A percentile compares a stretch with the other conserved stretches of the same genome.
Evolutionary conservation across 768 basidiomycete species (phyloP).

Genomic region (Leccinellum rugosiceps): DNA sequence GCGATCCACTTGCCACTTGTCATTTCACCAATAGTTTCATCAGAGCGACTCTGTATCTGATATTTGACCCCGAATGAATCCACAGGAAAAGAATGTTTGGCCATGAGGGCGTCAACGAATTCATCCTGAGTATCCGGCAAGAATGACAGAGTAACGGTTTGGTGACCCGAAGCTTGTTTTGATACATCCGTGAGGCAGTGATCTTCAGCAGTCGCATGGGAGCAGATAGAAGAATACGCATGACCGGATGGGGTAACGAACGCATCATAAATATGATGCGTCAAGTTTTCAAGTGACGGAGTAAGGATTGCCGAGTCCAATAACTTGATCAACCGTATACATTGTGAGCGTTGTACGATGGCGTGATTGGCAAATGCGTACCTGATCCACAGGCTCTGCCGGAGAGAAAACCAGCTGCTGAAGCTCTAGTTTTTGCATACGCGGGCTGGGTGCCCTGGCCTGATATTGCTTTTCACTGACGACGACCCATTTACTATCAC

Average conservation of each 20-base stretch:
- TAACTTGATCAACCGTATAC: constrained; percentile 24
- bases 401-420: constrained; percentile 71
- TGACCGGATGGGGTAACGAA: constrained; percentile 42
- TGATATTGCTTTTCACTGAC: constrained; percentile 55
- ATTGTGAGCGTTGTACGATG: constrained; percentile 3
- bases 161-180: constrained; percentile 33
- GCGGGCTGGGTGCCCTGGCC: constrained; percentile 29
- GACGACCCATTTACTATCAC: constrained; percentile 58
- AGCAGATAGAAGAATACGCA: constrained; percentile 51
- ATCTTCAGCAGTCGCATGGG: constrained; percentile 30
- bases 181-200: constrained; percentile 42
- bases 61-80: constrained; percentile 47
- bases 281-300: constrained; percentile 45
- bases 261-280: constrained; percentile 43
- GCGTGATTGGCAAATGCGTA: constrained; percentile 14
- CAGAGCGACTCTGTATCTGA: constrained; percentile 45
- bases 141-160: constrained; percentile 52
- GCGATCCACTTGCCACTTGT: constrained; percentile 84
- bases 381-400: constrained; percentile 41
- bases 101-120: constrained; percentile 42
- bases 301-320: constrained; percentile 41
- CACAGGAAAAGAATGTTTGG: constrained; percentile 25
- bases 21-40: constrained; percentile 66
- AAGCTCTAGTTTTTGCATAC: constrained; percentile 51
- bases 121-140: constrained; percentile 46